Conservation (phyloP, 2,329 filamentous ascomycete genomes). For the Beauveria sp. region DNA sequence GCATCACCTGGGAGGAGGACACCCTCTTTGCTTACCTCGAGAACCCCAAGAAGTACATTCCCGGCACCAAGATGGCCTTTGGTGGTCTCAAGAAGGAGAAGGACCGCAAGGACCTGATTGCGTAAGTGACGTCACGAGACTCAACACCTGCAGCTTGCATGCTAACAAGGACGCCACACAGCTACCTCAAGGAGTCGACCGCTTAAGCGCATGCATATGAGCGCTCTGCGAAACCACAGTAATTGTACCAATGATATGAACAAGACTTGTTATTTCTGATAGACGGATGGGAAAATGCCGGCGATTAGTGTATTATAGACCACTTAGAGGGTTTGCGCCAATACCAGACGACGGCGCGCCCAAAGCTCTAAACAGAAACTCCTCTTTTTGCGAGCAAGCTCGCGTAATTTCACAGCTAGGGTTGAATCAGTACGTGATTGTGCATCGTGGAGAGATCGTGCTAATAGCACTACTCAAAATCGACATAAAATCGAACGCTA, state of each 20-base stretch:
- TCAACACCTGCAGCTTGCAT: neutral
- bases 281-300: constrained; percentile 22
- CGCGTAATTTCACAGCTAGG: neutral
- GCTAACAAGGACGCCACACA: constrained; percentile 26
- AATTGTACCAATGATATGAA: constrained; percentile 12
- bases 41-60: constrained; percentile 99
- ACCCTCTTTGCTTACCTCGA: constrained; percentile 97
- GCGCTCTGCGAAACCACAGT: neutral
- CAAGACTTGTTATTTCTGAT: constrained; percentile 19
- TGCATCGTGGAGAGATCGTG: neutral
- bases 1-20: constrained; percentile 77
- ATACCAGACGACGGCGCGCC: constrained; percentile 23
- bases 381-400: constrained; percentile 24
- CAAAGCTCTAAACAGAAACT: constrained; percentile 24
- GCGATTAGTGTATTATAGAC: constrained; percentile 34
- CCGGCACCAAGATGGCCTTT: constrained; percentile 99
- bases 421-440: neutral
- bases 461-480: too few relatives aligned
- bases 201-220: constrained; percentile 44
- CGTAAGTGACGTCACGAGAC: constrained; percentile 50
- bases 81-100: constrained; percentile 99
- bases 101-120: constrained; percentile 98
- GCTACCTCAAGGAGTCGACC: constrained; percentile 63
- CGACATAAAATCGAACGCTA: too few relatives aligned
- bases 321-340: constrained; percentile 21